phyloP scores from a whole-genome alignment of 2,329 filamentous ascomycete species.

The Colletotrichum cordylinicola region DNA sequence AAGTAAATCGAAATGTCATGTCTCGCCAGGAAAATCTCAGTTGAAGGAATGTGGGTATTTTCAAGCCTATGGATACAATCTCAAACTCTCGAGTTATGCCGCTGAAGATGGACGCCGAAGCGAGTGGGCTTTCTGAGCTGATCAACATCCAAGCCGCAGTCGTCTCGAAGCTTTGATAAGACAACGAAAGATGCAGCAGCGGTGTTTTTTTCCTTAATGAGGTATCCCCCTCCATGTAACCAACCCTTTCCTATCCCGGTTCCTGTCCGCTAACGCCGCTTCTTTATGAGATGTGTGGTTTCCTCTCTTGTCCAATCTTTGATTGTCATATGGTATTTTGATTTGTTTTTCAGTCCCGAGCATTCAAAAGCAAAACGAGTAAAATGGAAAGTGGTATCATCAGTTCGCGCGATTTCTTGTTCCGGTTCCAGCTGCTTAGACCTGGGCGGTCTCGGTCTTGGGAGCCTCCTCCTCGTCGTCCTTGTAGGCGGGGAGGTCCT shows the following conservation, averaged over 20 bases:
- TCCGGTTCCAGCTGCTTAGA: background rate
- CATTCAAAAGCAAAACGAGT: background rate
- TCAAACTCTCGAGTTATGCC: background rate
- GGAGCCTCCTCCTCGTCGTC: constrained; percentile 23
- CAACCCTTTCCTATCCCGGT: background rate
- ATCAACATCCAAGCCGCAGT: background rate
- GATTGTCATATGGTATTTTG: background rate
- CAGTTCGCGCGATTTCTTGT: constrained; percentile 1
- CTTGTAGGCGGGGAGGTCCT: constrained; percentile 32
- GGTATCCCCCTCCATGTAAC: background rate
- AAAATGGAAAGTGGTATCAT: constrained; percentile 20
- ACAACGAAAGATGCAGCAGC: background rate
- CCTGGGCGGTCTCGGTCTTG: constrained; percentile 11
- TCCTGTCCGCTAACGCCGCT: constrained; percentile 1
- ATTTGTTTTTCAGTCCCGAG: background rate
- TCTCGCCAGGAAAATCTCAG: background rate
- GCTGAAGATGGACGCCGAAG: background rate
- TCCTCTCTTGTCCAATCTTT: constrained; percentile 21
- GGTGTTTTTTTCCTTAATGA: background rate
- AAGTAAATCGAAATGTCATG: background rate
- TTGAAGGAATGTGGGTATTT: constrained; percentile 12
- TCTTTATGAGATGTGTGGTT: constrained; percentile 13
- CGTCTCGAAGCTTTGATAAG: background rate
- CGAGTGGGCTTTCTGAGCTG: background rate
- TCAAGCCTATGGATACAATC: background rate